Evolutionary conservation across 805 yeast genomes (phyloP).

Genomic region (Candida endomychidarum): DNA sequence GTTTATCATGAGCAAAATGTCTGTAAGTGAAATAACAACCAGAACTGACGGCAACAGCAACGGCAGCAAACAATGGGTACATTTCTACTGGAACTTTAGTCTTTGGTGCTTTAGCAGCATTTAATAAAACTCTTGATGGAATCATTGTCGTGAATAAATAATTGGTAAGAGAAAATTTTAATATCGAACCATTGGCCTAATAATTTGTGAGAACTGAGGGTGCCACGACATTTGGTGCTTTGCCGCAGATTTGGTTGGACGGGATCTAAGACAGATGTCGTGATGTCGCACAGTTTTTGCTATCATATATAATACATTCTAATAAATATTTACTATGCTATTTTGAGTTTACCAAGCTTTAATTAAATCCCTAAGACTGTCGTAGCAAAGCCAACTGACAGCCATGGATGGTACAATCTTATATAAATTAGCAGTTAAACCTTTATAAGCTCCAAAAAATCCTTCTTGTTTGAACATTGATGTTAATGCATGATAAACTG

Average conservation of each 20-base stretch:
- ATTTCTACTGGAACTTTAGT: constrained; percentile 40
- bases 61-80: constrained; percentile 49
- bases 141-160: constrained; percentile 26
- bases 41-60: constrained; percentile 40
- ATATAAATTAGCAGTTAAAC: constrained; percentile 75
- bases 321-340: too few relatives aligned
- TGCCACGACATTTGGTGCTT: not conserved
- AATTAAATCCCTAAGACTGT: constrained; percentile 55
- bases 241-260: constrained; percentile 7
- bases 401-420: constrained; percentile 97
- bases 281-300: too few relatives aligned
- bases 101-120: constrained; percentile 34
- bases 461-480: constrained; percentile 78
- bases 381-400: constrained; percentile 87
- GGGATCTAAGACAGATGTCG: not conserved
- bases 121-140: constrained; percentile 39
- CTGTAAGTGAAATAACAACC: constrained; percentile 46
- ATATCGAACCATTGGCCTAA: constrained; percentile 14
- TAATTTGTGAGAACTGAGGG: not conserved
- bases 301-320: too few relatives aligned
- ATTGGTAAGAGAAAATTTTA: constrained; percentile 5
- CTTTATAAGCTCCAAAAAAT: constrained; percentile 65
- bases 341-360: constrained; percentile 24
- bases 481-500: constrained; percentile 70
- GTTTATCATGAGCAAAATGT: constrained; percentile 45